A percentile compares a stretch with the other conserved stretches of the same genome.
phyloP scores from a whole-genome alignment of 1,139 yeast species.

The Hanseniaspora sp. region DNA sequence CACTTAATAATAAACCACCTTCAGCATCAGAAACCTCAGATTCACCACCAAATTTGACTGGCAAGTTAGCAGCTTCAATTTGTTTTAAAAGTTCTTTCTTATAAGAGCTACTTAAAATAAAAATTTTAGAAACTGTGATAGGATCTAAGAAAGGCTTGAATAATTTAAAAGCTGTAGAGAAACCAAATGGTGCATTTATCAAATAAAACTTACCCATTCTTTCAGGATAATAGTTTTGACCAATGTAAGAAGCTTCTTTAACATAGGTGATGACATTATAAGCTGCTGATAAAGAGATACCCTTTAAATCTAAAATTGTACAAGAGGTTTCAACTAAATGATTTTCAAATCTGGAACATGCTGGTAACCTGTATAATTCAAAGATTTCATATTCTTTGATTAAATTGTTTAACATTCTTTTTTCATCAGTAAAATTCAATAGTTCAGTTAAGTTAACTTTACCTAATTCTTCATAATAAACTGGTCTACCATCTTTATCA shows the following conservation, averaged over 20 bases:
- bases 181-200: slow-evolving; percentile 95
- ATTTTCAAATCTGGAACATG: slow-evolving; percentile 78
- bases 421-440: slow-evolving; percentile 89
- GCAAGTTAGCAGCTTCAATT: slow-evolving; percentile 86
- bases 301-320: slow-evolving; percentile 89
- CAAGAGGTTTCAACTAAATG: slow-evolving; percentile 85
- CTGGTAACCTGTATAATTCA: slow-evolving; percentile 74
- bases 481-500: slow-evolving; percentile 93
- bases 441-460: slow-evolving; percentile 77
- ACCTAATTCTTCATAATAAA: slow-evolving; percentile 88
- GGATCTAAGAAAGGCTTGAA: slow-evolving; percentile 93
- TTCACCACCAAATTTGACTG: slow-evolving; percentile 78
- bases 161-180: slow-evolving; percentile 80
- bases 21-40: slow-evolving; percentile 53
- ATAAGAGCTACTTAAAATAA: slow-evolving; percentile 71
- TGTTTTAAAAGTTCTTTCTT: slow-evolving; percentile 76
- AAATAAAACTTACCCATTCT: slow-evolving; percentile 96
- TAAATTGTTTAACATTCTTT: slow-evolving; percentile 87
- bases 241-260: slow-evolving; percentile 82
- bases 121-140: slow-evolving; percentile 93
- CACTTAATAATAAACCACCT: slow-evolving; percentile 78
- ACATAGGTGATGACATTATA: slow-evolving; percentile 79
- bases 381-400: slow-evolving; percentile 97
- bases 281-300: slow-evolving; percentile 75
- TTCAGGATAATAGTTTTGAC: slow-evolving; percentile 98